Evolutionary conservation across 2,329 filamentous ascomycete genomes (phyloP), one percentile per base, ranked within the genome.

Genomic region (Clarireedia paspali): DNA sequence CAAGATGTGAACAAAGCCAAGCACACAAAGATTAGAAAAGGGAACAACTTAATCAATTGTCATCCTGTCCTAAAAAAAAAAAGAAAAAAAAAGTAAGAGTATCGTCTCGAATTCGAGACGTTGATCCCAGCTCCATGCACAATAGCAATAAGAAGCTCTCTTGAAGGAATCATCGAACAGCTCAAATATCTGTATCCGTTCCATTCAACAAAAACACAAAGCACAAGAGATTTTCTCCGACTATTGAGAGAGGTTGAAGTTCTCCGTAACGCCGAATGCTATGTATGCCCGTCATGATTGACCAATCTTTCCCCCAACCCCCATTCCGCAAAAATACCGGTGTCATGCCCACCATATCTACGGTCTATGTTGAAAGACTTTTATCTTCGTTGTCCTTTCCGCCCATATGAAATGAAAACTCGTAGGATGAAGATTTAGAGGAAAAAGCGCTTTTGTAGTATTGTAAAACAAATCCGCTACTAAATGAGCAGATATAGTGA

Each of bases 311-410:
- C 57, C 50, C 54, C 46, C 42, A 39, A 42, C 23, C 47, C 50
- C 47, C 44, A 30, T 20, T 9, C 47, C 39, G 45, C 53, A 48
- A 52, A 55, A 53, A 42, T 47, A 51, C 17, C 45, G 36, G n/a
- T 36, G 17, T 53, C 44, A 46, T 53, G 42, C 50, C 27, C 42
- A 23, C 50, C 58, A 63, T 67, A 62, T 67, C 63, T 67, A 68
- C 62, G 66, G 66, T 68, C 67, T 69, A 68, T 70, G 68, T 70
- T 70, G 68, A 70, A 70, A 69, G 66, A 68, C 66, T 67, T 68
- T 66, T 66, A 62, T 64, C 62, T 64, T 62, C 61, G 53, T 47
- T 15, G 39, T 9, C 40, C n/a, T 49, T 62, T 59, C 57, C 36
- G 24, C n/a, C 27, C 4, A 14, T 26, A 42, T 51, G 38, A 45